phyloP scores from a whole-genome alignment of 352 stramenopile species.

The Thraustochytrium sp. region DNA sequence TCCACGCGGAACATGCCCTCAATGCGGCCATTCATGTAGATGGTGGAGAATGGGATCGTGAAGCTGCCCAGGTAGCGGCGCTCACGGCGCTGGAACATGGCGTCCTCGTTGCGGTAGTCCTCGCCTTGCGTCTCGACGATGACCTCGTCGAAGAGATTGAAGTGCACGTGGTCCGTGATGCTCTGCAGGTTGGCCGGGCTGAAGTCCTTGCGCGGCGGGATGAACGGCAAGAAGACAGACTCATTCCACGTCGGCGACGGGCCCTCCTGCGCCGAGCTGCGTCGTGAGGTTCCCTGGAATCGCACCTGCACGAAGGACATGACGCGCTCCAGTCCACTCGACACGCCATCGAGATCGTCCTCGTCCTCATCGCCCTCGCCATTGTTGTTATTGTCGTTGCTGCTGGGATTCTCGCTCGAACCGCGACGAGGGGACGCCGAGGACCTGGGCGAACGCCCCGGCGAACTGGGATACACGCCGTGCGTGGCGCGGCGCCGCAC shows the following conservation, averaged over 20 bases:
- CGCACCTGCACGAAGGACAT: conserved; percentile 68
- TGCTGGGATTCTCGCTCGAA: background rate
- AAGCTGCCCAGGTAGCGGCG: conserved; percentile 73
- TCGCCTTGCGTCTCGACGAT: conserved; percentile 56
- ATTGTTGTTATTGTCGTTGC: conserved; percentile 24
- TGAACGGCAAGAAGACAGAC: conserved; percentile 76
- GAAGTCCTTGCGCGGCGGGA: conserved; percentile 69
- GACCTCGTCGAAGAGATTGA: conserved; percentile 81
- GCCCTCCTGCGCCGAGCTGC: conserved; percentile 60
- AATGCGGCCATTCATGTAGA: conserved; percentile 69
- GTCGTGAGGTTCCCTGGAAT: conserved; percentile 69
- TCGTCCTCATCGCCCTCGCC: background rate
- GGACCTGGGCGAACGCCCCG: background rate
- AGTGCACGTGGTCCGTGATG: conserved; percentile 66
- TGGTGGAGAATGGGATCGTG: conserved; percentile 74
- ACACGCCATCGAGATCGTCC: background rate
- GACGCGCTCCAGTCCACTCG: conserved; percentile 49
- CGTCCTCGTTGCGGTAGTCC: conserved; percentile 54
- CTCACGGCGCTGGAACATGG: conserved; percentile 58
- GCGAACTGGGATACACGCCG: background rate
- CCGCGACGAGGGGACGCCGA: background rate
- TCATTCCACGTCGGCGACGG: conserved; percentile 79
- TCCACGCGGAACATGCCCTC: conserved; percentile 71
- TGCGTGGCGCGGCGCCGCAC: conserved; percentile 49
- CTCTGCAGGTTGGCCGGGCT: conserved; percentile 63